Evolutionary conservation across 2,329 filamentous ascomycete species (phyloP), one percentile per base, ranked within the genome.

Genomic region (Claviceps pusilla): DNA sequence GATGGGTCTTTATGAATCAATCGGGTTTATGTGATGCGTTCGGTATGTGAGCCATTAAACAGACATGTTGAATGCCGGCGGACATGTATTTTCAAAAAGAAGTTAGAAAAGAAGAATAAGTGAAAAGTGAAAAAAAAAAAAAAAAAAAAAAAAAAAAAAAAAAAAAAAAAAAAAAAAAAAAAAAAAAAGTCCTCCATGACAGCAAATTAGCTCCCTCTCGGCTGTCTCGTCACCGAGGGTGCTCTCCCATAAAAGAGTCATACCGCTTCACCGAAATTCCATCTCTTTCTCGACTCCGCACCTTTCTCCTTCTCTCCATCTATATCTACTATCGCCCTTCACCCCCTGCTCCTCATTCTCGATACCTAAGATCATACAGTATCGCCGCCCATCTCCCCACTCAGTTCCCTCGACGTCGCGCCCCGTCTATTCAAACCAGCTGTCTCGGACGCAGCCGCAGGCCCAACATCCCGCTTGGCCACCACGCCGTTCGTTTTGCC

Each of bases 381-480:
- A 73, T 82, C 79, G 19, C 79, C 78, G 55, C 78, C 77, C 77
- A 82, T 79, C 71, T 82, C 79, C 51, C 78, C 79, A 60, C 74
- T 73, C 66, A 82, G 61, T 60, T 80, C 77, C 54, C 78, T 66
- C 61, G 75, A 77, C 41, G 76, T 76, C 50, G 73, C 68, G 2
- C 75, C 76, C n/a, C 72, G 69, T 33, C 73, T 63, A 56, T 57
- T 61, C 49, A 62, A 57, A 24, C 58, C 14, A 7, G 3, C 29
- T 9, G 60, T 35, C 59, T 58, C 24, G 59, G 57, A 46, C 3
- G 43, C 6, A 28, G 24, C 12, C 11, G 19, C n/a, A 45, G 42
- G 24, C 2, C 11, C 42, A 11, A 4, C 3, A 11, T 48, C 35
- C 9, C 16, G 19, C n/a, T 53, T 50, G 46, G 48, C 43, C 35